phyloP scores from a whole-genome alignment of 1,284 basidiomycete species.

The Leccinum fuscescens region DNA sequence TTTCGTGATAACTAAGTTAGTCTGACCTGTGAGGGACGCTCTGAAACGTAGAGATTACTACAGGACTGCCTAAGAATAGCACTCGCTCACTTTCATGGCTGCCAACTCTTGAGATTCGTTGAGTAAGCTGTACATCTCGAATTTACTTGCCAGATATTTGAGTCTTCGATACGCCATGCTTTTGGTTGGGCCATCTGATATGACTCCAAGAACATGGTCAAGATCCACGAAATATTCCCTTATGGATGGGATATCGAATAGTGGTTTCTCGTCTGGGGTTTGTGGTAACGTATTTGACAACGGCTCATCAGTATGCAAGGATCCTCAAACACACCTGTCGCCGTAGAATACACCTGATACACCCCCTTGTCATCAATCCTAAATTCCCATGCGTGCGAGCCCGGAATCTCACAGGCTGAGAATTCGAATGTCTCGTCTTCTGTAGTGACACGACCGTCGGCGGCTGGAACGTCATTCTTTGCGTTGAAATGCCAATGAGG shows the following conservation, averaged over 20 bases:
- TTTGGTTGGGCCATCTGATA: conserved; percentile 93
- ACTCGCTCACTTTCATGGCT: conserved; percentile 83
- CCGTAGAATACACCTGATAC: conserved; percentile 71
- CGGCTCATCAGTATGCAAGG: neutral
- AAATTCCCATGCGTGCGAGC: conserved; percentile 59
- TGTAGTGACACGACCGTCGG: conserved; percentile 37
- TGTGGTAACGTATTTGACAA: neutral
- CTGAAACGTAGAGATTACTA: conserved; percentile 37
- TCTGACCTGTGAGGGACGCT: conserved; percentile 45
- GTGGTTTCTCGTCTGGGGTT: conserved; percentile 44
- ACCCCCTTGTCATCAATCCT: conserved; percentile 84
- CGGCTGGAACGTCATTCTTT: conserved; percentile 49
- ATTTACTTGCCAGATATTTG: conserved; percentile 94
- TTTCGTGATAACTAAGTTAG: conserved; percentile 3
- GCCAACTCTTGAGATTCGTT: conserved; percentile 95
- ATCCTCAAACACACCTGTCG: conserved; percentile 35
- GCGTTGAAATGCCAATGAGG: conserved; percentile 90
- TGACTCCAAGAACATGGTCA: conserved; percentile 85
- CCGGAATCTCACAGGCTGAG: conserved; percentile 71
- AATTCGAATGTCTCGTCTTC: conserved; percentile 64
- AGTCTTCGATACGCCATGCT: conserved; percentile 92
- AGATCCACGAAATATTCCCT: conserved; percentile 96
- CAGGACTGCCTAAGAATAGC: neutral
- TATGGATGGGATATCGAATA: conserved; percentile 83
- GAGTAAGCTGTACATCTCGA: conserved; percentile 89